Conservation (phyloP, 306 rosid genomes). For the Quercus rubra region DNA sequence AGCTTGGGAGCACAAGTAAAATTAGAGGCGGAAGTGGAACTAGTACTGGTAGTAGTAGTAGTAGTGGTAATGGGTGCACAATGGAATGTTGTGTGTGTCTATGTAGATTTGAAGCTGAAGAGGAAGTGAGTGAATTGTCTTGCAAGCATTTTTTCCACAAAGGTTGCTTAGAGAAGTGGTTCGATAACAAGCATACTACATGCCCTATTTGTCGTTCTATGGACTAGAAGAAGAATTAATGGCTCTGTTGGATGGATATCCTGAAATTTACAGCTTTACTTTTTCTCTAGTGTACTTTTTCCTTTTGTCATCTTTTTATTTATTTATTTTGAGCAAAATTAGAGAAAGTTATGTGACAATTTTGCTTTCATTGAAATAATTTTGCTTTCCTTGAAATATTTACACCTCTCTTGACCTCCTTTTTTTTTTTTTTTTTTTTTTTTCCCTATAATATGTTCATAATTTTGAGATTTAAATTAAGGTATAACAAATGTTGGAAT, state of each 20-base stretch:
- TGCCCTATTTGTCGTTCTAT: constrained; percentile 86
- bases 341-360: neutral
- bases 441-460: too few relatives aligned
- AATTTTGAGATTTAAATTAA: too few relatives aligned
- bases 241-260: too few relatives aligned
- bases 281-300: neutral
- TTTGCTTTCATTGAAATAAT: neutral
- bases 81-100: constrained; percentile 78
- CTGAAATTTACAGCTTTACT: too few relatives aligned
- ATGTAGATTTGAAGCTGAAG: constrained; percentile 56
- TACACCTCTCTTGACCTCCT: too few relatives aligned
- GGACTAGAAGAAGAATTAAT: constrained; percentile 8
- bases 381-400: too few relatives aligned
- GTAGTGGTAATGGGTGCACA: neutral
- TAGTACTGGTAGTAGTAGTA: neutral
- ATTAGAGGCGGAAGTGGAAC: neutral
- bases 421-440: too few relatives aligned
- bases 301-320: neutral
- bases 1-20: neutral
- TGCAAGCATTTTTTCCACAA: constrained; percentile 83
- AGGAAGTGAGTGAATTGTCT: constrained; percentile 74
- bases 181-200: constrained; percentile 44
- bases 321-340: neutral
- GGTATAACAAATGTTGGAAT: too few relatives aligned
- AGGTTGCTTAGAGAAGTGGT: constrained; percentile 78